phyloP scores from a whole-genome alignment of 2,329 filamentous ascomycete genomes.

The Epichloe hybrida region DNA sequence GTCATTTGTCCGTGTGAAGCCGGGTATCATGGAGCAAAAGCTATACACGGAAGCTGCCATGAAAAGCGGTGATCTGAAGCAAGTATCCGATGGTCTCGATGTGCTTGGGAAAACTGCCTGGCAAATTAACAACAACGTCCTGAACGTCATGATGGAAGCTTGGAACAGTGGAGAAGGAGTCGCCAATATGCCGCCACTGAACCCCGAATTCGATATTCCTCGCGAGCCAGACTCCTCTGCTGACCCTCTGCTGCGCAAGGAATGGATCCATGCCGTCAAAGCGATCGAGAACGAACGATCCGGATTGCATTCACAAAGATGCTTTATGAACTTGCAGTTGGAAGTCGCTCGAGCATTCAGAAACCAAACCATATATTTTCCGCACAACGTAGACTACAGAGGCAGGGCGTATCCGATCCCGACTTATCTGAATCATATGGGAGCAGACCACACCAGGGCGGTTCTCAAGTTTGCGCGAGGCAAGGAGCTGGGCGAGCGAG shows the following conservation, averaged over 20 bases:
- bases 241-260: slow-evolving; percentile 41
- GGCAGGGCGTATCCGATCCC: slow-evolving; percentile 91
- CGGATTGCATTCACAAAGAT: slow-evolving; percentile 74
- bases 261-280: slow-evolving; percentile 53
- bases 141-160: slow-evolving; percentile 74
- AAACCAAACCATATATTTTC: slow-evolving; percentile 84
- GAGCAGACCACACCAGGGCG: slow-evolving; percentile 77
- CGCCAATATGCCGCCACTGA: slow-evolving; percentile 62
- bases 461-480: slow-evolving; percentile 71
- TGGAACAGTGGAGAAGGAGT: slow-evolving; percentile 83
- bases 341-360: slow-evolving; percentile 77
- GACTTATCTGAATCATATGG: slow-evolving; percentile 94
- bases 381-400: slow-evolving; percentile 92
- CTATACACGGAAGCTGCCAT: slow-evolving; percentile 72
- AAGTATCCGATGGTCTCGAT: slow-evolving; percentile 68
- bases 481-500: slow-evolving; percentile 59
- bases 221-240: slow-evolving; percentile 52
- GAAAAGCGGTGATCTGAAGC: slow-evolving; percentile 61
- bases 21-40: slow-evolving; percentile 56
- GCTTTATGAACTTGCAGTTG: slow-evolving; percentile 92
- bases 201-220: slow-evolving; percentile 49
- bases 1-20: slow-evolving; percentile 58
- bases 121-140: slow-evolving; percentile 69
- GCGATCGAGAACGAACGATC: slow-evolving; percentile 56
- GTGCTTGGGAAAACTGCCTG: slow-evolving; percentile 79